These are phyloP conservation scores for Eimeria sp. DNA, from an alignment of 169 alveolate species.

Conservation along the genomic window DNA sequence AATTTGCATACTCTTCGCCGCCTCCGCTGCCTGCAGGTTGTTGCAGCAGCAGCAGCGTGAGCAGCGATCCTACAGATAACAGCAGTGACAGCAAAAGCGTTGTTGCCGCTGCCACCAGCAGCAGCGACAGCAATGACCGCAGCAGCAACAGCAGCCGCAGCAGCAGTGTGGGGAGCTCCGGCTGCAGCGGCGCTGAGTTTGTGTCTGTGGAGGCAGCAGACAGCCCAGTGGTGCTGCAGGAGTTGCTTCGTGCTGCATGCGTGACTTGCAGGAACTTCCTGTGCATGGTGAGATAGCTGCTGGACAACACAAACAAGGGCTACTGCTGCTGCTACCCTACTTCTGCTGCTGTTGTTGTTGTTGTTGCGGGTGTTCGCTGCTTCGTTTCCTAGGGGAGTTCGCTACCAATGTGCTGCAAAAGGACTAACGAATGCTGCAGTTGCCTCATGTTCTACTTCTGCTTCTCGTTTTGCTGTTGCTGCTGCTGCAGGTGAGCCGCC, in stretches of 20 bases:
- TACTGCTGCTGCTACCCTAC: constrained; percentile 16
- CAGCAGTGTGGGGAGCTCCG: background rate
- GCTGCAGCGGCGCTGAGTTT: constrained; percentile 38
- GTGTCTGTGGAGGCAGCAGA: constrained; percentile 70
- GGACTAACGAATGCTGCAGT: background rate
- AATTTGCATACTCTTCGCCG: constrained; percentile 75
- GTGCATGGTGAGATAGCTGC: constrained; percentile 23
- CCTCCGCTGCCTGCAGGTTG: constrained; percentile 49
- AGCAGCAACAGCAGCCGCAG: background rate
- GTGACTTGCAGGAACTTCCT: constrained; percentile 16
- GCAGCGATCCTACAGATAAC: constrained; percentile 27
- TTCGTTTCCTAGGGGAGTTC: background rate
- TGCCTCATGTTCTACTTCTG: background rate
- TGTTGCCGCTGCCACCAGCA: background rate
- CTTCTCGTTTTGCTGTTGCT: constrained; percentile 12
- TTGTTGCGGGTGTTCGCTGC: background rate
- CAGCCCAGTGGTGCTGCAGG: constrained; percentile 63
- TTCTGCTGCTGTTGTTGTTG: constrained; percentile 14
- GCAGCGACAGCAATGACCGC: background rate
- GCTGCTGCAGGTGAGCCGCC: constrained; percentile 66
- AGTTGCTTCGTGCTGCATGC: constrained; percentile 66
- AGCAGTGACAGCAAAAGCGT: constrained; percentile 6
- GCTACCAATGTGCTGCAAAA: background rate
- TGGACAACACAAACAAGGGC: background rate
- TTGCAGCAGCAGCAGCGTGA: constrained; percentile 15